These are phyloP conservation scores for Pinus albicaulis DNA, from an alignment of 75 land plant species.

Conservation along the genomic window DNA sequence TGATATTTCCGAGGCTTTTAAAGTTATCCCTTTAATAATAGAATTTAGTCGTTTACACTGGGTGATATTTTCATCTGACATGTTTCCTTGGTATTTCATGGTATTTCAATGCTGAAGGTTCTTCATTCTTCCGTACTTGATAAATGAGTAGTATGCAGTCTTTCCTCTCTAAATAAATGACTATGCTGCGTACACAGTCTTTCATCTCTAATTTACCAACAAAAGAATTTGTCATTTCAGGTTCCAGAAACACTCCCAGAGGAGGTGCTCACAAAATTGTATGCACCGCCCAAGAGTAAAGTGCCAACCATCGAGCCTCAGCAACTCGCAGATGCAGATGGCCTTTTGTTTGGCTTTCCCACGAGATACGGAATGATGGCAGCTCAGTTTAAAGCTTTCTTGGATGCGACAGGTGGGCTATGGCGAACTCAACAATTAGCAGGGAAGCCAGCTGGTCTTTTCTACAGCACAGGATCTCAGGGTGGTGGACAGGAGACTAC, in stretches of 20 bases:
- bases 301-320: conserved; percentile 66
- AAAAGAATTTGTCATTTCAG: conserved; percentile 27
- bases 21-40: no score
- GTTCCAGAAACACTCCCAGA: conserved; percentile 87
- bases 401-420: conserved; percentile 89
- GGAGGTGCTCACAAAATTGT: conserved; percentile 79
- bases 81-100: no score
- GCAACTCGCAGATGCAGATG: conserved; percentile 88
- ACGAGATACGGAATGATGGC: conserved; percentile 98
- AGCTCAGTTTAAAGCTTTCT: conserved; percentile 93
- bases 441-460: conserved; percentile 95
- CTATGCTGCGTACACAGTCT: no score
- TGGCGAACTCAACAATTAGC: conserved; percentile 86
- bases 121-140: no score
- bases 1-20: no score
- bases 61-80: no score
- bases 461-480: conserved; percentile 85
- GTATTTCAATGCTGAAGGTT: no score
- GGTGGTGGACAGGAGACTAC: conserved; percentile 98
- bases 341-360: conserved; percentile 87
- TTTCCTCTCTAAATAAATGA: no score
- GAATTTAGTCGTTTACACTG: no score
- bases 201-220: neutral
- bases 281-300: conserved; percentile 84
- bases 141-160: no score